Evolutionary conservation across 768 basidiomycete species (phyloP).

Genomic region (Mycena capillaripes): DNA sequence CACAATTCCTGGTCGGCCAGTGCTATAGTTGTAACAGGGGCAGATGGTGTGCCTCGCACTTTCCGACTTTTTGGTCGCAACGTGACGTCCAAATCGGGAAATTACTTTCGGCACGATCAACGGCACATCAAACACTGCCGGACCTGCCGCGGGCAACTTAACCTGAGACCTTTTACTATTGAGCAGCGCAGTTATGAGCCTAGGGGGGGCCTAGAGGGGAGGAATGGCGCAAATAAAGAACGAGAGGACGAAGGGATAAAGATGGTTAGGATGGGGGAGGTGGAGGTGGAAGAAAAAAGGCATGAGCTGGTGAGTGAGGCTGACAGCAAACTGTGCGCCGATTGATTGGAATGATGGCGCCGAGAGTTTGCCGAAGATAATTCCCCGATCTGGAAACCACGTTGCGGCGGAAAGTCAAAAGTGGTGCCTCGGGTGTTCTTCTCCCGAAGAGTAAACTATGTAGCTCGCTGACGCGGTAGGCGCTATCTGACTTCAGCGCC

Average conservation of each 20-base stretch:
- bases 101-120: conserved; percentile 15
- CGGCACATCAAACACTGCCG: conserved; percentile 1
- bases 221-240: too few species aligned
- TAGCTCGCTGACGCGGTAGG: too few species aligned
- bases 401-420: not conserved
- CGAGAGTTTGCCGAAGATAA: conserved; percentile 3
- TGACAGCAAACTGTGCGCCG: not conserved
- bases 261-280: too few species aligned
- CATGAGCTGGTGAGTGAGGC: not conserved
- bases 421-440: not conserved
- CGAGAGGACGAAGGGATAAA: too few species aligned
- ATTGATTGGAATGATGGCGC: conserved; percentile 8
- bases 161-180: not conserved
- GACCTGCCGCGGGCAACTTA: not conserved
- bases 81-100: conserved; percentile 4
- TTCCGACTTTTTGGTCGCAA: not conserved
- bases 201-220: too few species aligned
- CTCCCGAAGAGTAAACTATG: not conserved
- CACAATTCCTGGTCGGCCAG: not conserved
- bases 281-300: not conserved
- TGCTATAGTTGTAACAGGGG: conserved; percentile 1
- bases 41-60: not conserved
- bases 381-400: conserved; percentile 4
- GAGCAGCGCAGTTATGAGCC: too few species aligned
- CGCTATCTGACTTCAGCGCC: too few species aligned